Evolutionary conservation across 768 basidiomycete species (phyloP).

Genomic region (Tulasnella sp.): DNA sequence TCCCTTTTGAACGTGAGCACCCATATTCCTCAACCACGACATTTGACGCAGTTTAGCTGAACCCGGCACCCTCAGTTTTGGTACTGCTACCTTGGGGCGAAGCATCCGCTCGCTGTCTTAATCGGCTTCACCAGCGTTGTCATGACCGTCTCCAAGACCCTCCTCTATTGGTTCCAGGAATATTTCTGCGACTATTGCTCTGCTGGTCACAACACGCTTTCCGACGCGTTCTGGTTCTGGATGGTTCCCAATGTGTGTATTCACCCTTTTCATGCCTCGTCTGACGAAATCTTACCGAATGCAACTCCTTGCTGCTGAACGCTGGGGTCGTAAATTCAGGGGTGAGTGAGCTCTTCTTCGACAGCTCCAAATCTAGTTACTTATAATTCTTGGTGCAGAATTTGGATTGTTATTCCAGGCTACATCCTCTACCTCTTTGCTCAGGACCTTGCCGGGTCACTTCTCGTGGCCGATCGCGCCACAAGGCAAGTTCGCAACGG

Average conservation of each 20-base stretch:
- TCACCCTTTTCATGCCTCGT: slow-evolving; percentile 19
- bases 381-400: slow-evolving; percentile 40
- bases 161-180: slow-evolving; percentile 78
- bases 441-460: slow-evolving; percentile 52
- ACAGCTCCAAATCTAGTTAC: background rate
- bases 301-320: background rate
- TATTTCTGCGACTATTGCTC: slow-evolving; percentile 70
- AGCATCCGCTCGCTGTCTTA: slow-evolving; percentile 63
- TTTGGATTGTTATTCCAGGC: slow-evolving; percentile 74
- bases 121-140: slow-evolving; percentile 66
- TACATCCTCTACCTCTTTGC: slow-evolving; percentile 60
- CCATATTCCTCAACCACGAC: background rate
- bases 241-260: slow-evolving; percentile 68
- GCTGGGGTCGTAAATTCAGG: background rate
- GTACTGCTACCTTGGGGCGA: slow-evolving; percentile 67
- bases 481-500: background rate
- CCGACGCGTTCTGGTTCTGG: slow-evolving; percentile 57
- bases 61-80: slow-evolving; percentile 37
- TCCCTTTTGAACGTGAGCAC: slow-evolving; percentile 54
- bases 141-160: slow-evolving; percentile 85
- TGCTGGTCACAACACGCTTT: slow-evolving; percentile 65
- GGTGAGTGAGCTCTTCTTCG: background rate
- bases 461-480: slow-evolving; percentile 27
- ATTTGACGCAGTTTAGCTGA: background rate
- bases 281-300: background rate